These are phyloP conservation scores for Choiromyces venosus DNA, from an alignment of 495 filamentous ascomycete genomes.

Conservation along the genomic window DNA sequence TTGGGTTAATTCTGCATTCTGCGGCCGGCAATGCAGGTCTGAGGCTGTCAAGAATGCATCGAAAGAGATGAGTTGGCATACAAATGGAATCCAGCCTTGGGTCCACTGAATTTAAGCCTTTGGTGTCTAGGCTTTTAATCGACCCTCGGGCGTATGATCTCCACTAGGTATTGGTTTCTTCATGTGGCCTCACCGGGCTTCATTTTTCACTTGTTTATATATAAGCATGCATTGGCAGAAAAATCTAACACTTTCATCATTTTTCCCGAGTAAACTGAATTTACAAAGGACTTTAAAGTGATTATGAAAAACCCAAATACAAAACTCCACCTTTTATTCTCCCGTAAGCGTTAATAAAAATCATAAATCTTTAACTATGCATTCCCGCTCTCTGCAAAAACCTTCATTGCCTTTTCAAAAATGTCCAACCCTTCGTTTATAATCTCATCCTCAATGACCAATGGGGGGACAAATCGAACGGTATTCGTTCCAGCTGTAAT, in stretches of 20 bases:
- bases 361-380: not conserved
- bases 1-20: not conserved
- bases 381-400: conserved; percentile 9
- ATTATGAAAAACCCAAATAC: not conserved
- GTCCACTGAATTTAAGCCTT: not conserved
- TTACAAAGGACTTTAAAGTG: not conserved
- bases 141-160: not conserved
- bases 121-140: not conserved
- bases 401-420: conserved; percentile 67
- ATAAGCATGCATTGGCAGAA: not conserved
- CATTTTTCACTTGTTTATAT: not conserved
- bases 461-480: conserved; percentile 75
- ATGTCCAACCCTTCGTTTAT: conserved; percentile 70
- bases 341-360: not conserved
- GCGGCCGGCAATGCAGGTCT: not conserved
- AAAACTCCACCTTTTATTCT: not conserved
- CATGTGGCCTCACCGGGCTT: not conserved
- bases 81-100: not conserved
- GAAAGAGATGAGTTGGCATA: not conserved
- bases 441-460: conserved; percentile 70
- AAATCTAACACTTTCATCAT: not conserved
- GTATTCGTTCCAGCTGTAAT: conserved; percentile 91
- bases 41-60: not conserved
- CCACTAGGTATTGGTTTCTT: not conserved
- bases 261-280: not conserved